These are phyloP conservation scores for Metarhizium robertsii DNA, from an alignment of 2,329 filamentous ascomycete species.

Conservation along the genomic window DNA sequence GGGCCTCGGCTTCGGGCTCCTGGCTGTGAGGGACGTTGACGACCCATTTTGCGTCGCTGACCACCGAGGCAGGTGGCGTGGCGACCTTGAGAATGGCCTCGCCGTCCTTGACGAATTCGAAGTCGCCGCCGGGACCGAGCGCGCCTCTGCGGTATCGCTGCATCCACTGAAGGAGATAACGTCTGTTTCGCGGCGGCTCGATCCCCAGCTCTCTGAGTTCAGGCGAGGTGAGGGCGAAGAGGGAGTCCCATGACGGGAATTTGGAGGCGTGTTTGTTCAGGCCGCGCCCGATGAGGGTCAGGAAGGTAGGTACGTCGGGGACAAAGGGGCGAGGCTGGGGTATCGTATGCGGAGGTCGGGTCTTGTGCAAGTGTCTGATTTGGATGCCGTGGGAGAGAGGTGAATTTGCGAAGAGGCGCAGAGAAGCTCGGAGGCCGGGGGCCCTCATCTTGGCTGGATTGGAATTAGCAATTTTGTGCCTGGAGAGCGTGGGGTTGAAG, in stretches of 20 bases:
- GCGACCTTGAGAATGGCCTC: slow-evolving; percentile 41
- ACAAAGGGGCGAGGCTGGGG: slow-evolving; percentile 76
- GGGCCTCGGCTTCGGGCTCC: slow-evolving; percentile 19
- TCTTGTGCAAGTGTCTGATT: slow-evolving; percentile 34
- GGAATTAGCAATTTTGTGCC: neutral
- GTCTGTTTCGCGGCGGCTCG: slow-evolving; percentile 71
- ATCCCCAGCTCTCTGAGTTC: slow-evolving; percentile 78
- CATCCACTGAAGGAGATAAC: slow-evolving; percentile 82
- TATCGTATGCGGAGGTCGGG: slow-evolving; percentile 28
- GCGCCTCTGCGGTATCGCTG: slow-evolving; percentile 72
- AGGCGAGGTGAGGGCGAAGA: slow-evolving; percentile 71
- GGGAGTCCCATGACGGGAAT: slow-evolving; percentile 80
- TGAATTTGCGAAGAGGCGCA: slow-evolving; percentile 22
- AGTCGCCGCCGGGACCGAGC: slow-evolving; percentile 75
- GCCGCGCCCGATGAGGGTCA: slow-evolving; percentile 82
- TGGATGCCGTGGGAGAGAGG: slow-evolving; percentile 25
- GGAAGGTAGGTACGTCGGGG: slow-evolving; percentile 76
- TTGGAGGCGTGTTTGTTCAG: slow-evolving; percentile 76
- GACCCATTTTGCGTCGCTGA: slow-evolving; percentile 39
- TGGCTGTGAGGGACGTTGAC: slow-evolving; percentile 44
- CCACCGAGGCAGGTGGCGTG: slow-evolving; percentile 26
- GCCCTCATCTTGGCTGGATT: slow-evolving; percentile 20
- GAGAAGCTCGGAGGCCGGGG: slow-evolving; percentile 20
- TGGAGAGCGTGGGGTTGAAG: no score
- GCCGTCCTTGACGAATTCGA: slow-evolving; percentile 57